Conservation (phyloP, 2,329 filamentous ascomycete species). For the Paecilomyces niveus region DNA sequence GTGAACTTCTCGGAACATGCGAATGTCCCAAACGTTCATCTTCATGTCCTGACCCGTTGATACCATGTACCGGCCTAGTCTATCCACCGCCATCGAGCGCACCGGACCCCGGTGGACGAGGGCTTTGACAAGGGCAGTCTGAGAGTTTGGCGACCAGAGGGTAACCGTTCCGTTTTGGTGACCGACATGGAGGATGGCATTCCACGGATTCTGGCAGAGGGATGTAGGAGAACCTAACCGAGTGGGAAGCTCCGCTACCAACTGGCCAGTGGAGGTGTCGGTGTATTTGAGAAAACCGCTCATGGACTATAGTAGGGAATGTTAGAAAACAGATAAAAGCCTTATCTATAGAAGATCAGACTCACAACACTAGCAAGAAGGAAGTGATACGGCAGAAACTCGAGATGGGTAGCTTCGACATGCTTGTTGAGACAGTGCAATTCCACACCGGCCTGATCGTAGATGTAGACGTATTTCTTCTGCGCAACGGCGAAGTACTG, state of each 20-base stretch:
- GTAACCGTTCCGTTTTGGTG: conserved; percentile 94
- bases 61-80: conserved; percentile 92
- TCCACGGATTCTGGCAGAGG: conserved; percentile 81
- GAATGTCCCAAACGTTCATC: conserved; percentile 94
- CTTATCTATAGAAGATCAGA: conserved; percentile 12
- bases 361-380: conserved; percentile 76
- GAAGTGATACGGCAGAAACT: conserved; percentile 95
- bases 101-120: conserved; percentile 86
- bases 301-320: conserved; percentile 49
- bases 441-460: conserved; percentile 85
- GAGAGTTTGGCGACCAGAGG: conserved; percentile 89
- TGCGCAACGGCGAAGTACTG: conserved; percentile 90
- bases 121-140: conserved; percentile 81
- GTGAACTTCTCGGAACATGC: conserved; percentile 88
- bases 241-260: conserved; percentile 79
- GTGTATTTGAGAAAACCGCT: conserved; percentile 87
- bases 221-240: conserved; percentile 76
- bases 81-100: conserved; percentile 73
- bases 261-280: conserved; percentile 86
- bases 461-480: conserved; percentile 96
- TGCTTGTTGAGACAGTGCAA: conserved; percentile 87
- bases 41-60: conserved; percentile 81
- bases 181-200: conserved; percentile 84
- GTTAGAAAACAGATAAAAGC: conserved; percentile 9
- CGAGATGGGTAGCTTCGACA: conserved; percentile 84